Conservation (phyloP, 257 asterid genomes). For the Ehretia macrophylla region DNA sequence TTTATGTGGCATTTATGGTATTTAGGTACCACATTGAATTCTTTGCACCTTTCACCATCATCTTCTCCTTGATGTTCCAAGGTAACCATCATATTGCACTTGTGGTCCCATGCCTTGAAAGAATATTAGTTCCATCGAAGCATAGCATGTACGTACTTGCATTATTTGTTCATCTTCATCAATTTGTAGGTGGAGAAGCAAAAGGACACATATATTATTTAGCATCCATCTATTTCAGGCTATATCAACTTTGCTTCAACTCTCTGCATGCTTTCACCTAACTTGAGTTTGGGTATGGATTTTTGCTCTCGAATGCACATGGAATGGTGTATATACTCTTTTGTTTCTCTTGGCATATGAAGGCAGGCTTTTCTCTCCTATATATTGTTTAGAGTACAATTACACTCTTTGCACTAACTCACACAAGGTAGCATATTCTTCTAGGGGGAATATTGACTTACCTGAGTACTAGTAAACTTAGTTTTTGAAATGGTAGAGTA, state of each 20-base stretch:
- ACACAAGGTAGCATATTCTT: too few species aligned
- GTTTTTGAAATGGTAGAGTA: too few species aligned
- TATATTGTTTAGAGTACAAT: too few species aligned
- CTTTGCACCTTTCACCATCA: conserved; percentile 37
- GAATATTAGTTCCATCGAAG: conserved; percentile 13
- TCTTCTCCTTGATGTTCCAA: conserved; percentile 13
- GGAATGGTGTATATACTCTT: too few species aligned
- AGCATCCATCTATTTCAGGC: not conserved
- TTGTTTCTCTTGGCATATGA: too few species aligned
- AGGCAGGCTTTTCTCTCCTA: too few species aligned
- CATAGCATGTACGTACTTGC: not conserved
- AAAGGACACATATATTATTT: not conserved
- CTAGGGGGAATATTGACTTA: too few species aligned
- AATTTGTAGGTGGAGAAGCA: not conserved
- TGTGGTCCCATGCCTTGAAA: conserved; percentile 13
- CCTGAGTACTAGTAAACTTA: too few species aligned
- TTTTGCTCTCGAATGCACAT: too few species aligned
- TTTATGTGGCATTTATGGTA: conserved; percentile 8
- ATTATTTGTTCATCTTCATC: too few species aligned
- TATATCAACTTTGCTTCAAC: too few species aligned
- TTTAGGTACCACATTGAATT: conserved; percentile 33
- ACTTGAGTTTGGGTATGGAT: not conserved
- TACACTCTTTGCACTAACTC: too few species aligned
- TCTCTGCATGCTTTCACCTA: not conserved
- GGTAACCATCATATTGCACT: conserved; percentile 8